Evolutionary conservation across 1,139 yeast genomes (phyloP).

Genomic region (Zygotorulaspora mrakii): DNA sequence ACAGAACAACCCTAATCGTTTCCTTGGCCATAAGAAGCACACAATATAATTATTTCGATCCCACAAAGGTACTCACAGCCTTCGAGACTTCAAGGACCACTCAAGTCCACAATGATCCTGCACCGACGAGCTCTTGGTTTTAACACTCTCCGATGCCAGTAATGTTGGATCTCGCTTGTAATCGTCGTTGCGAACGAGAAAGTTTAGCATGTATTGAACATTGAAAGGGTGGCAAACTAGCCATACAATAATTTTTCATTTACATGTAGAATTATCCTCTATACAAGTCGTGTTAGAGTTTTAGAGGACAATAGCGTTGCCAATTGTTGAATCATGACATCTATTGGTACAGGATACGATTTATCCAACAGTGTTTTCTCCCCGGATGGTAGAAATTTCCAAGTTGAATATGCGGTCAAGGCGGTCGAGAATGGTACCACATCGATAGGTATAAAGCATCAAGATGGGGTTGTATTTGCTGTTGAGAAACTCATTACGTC

Average conservation of each 20-base stretch:
- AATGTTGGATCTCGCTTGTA: neutral
- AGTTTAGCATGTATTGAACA: conserved; percentile 2
- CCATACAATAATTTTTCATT: too few relatives aligned
- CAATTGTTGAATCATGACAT: conserved; percentile 48
- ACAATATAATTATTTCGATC: too few relatives aligned
- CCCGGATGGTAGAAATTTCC: conserved; percentile 95
- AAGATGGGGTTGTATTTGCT: conserved; percentile 94
- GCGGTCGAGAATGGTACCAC: conserved; percentile 98
- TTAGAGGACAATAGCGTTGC: conserved; percentile 5
- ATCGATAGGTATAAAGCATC: conserved; percentile 84
- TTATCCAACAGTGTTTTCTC: conserved; percentile 85
- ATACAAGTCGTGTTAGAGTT: neutral
- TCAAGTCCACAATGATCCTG: too few relatives aligned
- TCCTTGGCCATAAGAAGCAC: conserved; percentile 42
- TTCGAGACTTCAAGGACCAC: too few relatives aligned
- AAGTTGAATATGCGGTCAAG: conserved; percentile 95
- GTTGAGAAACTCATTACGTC: conserved; percentile 88
- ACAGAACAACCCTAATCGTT: conserved; percentile 71
- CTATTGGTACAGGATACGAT: conserved; percentile 97
- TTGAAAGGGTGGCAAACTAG: conserved; percentile 18
- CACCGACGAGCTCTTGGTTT: too few relatives aligned
- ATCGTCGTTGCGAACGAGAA: neutral
- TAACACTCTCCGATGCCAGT: conserved; percentile 1
- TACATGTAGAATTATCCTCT: too few relatives aligned
- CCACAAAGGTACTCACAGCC: too few relatives aligned